Conservation (phyloP, 352 stramenopile species). For the Phytophthora agathidicida region DNA sequence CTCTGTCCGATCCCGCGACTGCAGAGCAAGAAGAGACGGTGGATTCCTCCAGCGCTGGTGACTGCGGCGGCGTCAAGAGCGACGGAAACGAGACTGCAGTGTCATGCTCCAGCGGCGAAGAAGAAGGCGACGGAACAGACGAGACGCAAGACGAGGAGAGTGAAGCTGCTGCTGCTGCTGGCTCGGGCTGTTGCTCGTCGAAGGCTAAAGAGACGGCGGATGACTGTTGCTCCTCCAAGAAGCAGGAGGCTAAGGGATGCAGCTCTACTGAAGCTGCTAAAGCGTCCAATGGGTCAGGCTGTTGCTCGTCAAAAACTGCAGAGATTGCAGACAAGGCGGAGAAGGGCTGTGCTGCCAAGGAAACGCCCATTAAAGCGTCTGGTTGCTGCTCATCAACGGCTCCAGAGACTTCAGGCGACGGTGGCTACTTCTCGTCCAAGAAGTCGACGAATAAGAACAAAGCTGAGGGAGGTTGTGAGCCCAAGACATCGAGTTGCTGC, state of each 20-base stretch:
- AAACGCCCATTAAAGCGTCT: not conserved
- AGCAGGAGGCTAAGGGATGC: not conserved
- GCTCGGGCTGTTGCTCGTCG: no score
- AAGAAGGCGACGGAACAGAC: conserved; percentile 5
- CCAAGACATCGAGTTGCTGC: conserved; percentile 11
- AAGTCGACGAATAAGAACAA: not conserved
- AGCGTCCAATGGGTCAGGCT: not conserved
- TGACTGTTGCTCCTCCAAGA: not conserved
- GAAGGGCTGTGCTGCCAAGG: not conserved
- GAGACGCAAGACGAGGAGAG: not conserved
- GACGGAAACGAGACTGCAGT: conserved; percentile 28
- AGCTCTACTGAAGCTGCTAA: not conserved
- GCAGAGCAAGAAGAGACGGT: not conserved
- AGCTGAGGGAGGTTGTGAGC: not conserved
- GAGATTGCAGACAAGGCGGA: not conserved
- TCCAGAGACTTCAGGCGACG: not conserved
- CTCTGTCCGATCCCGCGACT: not conserved
- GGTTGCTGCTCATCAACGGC: not conserved
- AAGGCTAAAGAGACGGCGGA: not conserved
- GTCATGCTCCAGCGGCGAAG: conserved; percentile 29
- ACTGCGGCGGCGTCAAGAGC: conserved; percentile 22
- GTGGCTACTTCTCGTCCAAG: conserved; percentile 3
- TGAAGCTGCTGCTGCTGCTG: no score
- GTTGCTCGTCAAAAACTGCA: conserved; percentile 6
- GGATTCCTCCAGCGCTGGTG: not conserved